Conservation (phyloP, 257 asterid genomes). For the Solanum gandarillasii region DNA sequence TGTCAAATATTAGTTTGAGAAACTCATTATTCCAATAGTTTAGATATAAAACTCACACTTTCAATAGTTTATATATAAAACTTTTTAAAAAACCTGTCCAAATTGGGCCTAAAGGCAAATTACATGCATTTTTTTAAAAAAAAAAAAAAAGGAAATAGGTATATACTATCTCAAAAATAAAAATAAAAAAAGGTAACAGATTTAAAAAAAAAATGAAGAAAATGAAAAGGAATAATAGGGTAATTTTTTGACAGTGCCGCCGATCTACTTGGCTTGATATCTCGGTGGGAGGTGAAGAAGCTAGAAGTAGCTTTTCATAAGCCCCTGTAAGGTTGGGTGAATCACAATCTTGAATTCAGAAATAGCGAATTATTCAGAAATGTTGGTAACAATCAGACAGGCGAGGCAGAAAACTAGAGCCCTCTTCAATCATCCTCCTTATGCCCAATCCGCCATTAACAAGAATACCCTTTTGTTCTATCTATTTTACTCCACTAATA, state of each 20-base stretch:
- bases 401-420: neutral
- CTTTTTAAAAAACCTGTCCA: neutral
- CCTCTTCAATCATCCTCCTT: neutral
- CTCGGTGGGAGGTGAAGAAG: neutral
- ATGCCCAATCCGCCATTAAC: neutral
- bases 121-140: neutral
- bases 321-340: neutral
- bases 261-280: neutral
- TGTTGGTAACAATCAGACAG: neutral
- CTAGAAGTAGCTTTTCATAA: neutral
- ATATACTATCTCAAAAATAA: neutral
- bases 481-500: neutral
- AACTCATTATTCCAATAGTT: rapidly evolving
- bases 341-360: neutral
- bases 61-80: too few species aligned
- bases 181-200: neutral
- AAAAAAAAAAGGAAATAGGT: neutral
- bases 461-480: neutral
- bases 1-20: too few species aligned
- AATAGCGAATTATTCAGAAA: neutral
- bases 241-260: neutral
- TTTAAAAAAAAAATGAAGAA: neutral
- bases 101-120: neutral
- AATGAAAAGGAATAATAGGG: neutral
- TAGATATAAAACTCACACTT: too few species aligned